Base-by-base conservation (phyloP, 352 stramenopile genomes). In the Phytophthora tubulina region DNA sequence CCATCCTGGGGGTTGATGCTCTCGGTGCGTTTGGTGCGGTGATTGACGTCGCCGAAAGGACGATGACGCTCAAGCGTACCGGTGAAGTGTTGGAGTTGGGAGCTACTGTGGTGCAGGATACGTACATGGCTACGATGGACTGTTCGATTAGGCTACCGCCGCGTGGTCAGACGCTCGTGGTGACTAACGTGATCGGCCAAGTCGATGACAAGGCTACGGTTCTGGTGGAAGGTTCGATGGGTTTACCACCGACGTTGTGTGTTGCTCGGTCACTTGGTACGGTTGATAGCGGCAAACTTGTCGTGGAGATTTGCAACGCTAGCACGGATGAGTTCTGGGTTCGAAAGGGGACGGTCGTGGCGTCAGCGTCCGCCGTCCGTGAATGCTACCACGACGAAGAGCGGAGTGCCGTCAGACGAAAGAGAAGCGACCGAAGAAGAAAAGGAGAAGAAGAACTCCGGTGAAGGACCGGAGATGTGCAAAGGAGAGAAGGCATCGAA, bases 251-350 rank as follows among this genome's bases (percentile, higher is more conserved):
- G 10, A 48, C 52, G 1, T 6, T 64, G 7, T 45, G 53, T 6
- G 53, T 70, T 14, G 53, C 44, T 0, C 42, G 45, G 2, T 58
- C 63, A 2, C n/a, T 70, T 2, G 33, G 53, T 8, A 54, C 36
- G 1, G 27, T 63, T 27, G 30, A 32, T 5, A 5, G 17, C 6
- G 42, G 63, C 2, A 14, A 62, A 14, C 45, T 36, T 4, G 3
- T 70, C 0, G 45, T 63, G 4, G 36, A 64, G 41, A 0, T 63
- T 1, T 59, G 53, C 11, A 70, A 70, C 33, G 44, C 53, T 8
- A 59, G 53, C 2, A 64, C 63, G 0, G 63, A 70, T 6, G 53
- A 59, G 15, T 48, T 32, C 6, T 60, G 36, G 45, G 11, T 70
- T 21, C 39, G 30, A 9, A 38, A 53, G 21, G 59, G 49, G n/a